phyloP scores from a whole-genome alignment of 345 rosid species.

The Arabidopsis suecica region DNA sequence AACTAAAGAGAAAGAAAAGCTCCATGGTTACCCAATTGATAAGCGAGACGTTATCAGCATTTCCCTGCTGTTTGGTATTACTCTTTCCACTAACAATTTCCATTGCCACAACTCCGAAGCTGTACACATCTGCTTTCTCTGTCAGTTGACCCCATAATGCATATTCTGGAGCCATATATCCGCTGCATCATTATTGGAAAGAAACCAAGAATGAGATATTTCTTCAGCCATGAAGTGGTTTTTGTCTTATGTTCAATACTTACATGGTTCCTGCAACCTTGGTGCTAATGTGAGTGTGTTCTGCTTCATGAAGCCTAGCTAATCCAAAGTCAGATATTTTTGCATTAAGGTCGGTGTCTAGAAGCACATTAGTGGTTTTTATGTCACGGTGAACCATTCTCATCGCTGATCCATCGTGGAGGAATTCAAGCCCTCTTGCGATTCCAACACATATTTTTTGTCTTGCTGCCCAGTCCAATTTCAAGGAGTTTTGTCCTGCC shows the following conservation, averaged over 20 bases:
- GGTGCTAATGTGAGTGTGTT: constrained; percentile 61
- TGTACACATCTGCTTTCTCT: constrained; percentile 55
- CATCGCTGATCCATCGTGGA: constrained; percentile 61
- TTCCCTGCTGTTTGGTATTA: constrained; percentile 22
- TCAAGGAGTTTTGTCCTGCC: constrained; percentile 22
- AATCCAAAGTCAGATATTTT: constrained; percentile 75
- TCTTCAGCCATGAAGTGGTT: not conserved
- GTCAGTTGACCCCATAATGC: constrained; percentile 53
- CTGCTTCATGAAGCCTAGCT: constrained; percentile 60
- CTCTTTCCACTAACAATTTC: constrained; percentile 52
- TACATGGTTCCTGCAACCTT: constrained; percentile 69
- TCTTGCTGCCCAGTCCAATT: constrained; percentile 57
- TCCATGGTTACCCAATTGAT: constrained; percentile 48
- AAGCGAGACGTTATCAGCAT: constrained; percentile 36
- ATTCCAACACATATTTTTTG: constrained; percentile 60
- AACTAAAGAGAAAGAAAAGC: not conserved
- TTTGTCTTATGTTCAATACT: not conserved
- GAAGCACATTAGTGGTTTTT: constrained; percentile 61
- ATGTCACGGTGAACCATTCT: constrained; percentile 72
- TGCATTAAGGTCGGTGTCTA: constrained; percentile 57
- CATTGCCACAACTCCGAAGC: constrained; percentile 53
- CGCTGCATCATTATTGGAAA: constrained; percentile 24
- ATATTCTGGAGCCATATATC: constrained; percentile 55
- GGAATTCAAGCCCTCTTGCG: constrained; percentile 65
- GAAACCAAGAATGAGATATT: not conserved